Evolutionary conservation across 768 basidiomycete genomes (phyloP).

Genomic region (Floccularia luteovirens): DNA sequence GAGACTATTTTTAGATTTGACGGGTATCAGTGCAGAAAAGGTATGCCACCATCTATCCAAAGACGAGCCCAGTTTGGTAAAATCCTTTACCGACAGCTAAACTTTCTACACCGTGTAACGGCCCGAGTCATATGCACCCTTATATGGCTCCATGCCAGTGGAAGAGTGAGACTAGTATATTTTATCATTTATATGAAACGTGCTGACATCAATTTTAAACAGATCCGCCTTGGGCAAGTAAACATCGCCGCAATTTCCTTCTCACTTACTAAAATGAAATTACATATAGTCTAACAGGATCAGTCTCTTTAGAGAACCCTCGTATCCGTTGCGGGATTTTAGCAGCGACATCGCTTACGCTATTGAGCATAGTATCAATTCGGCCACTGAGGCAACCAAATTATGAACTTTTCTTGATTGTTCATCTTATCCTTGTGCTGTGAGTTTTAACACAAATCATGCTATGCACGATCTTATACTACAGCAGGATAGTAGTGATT

Average conservation of each 20-base stretch:
- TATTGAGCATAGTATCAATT: constrained; percentile 38
- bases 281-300: constrained; percentile 8
- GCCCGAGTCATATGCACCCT: constrained; percentile 39
- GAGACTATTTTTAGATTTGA: constrained; percentile 28
- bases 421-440: constrained; percentile 36
- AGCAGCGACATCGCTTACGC: constrained; percentile 28
- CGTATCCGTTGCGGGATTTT: constrained; percentile 27
- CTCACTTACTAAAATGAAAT: not conserved
- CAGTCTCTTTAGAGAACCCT: constrained; percentile 10
- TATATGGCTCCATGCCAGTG: constrained; percentile 39
- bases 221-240: constrained; percentile 1
- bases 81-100: constrained; percentile 21
- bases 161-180: constrained; percentile 27
- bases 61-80: not conserved
- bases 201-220: not conserved
- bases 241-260: not conserved
- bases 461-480: not conserved
- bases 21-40: constrained; percentile 42
- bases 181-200: not conserved
- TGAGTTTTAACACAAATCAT: constrained; percentile 11
- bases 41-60: constrained; percentile 9
- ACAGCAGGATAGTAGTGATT: constrained; percentile 25
- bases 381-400: constrained; percentile 33
- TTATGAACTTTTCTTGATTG: constrained; percentile 47
- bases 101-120: constrained; percentile 37